Base-by-base conservation (phyloP, 768 basidiomycete genomes). In the Paxillus rubicundulus region DNA sequence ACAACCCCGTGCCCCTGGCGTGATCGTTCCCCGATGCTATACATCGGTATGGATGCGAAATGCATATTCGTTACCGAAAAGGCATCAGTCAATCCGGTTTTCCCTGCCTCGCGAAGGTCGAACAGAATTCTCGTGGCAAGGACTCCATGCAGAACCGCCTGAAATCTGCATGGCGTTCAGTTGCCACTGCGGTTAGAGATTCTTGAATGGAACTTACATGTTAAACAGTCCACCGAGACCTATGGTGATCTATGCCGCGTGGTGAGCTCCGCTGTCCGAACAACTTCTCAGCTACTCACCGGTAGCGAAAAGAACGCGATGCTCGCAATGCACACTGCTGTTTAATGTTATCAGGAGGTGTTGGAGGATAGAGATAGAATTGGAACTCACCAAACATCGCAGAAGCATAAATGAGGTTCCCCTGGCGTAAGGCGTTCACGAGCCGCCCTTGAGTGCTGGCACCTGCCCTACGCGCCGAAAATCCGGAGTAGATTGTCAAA, bases 41-140 rank as follows among this genome's bases (percentile, higher is more conserved):
- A 24, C 24, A 24, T 24, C 2, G 24, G 21, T 4, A 6, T 6
- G 30, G 30, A 30, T 30, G 30, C 7, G 10, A 30, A 30, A 30
- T 9, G 10, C 10, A 30, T 30, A 9, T 30, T 30, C 7, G 30
- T 9, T 9, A 30, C 30, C 30, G 30, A 30, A 30, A 30, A 10
- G 30, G 9, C 10, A 9, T 30, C 30, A 30, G 9, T 9, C 30
- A 30, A 8, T 30, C 30, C 30, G 7, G 30, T 30, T 30, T 30
- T 30, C 10, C 30, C 30, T 7, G 46, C 45, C 12, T 49, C 30
- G 30, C 44, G 47, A 30, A 55, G 36, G 24, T 49, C 21, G 40
- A 60, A 60, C 27, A 60, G 38, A 16, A 60, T 27, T 9, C 49
- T 47, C 5, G 57, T 48, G 18, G 49, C 58, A 7, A 59, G n/a